Conservation (phyloP, 2,329 filamentous ascomycete species). For the Neonectria punicea region DNA sequence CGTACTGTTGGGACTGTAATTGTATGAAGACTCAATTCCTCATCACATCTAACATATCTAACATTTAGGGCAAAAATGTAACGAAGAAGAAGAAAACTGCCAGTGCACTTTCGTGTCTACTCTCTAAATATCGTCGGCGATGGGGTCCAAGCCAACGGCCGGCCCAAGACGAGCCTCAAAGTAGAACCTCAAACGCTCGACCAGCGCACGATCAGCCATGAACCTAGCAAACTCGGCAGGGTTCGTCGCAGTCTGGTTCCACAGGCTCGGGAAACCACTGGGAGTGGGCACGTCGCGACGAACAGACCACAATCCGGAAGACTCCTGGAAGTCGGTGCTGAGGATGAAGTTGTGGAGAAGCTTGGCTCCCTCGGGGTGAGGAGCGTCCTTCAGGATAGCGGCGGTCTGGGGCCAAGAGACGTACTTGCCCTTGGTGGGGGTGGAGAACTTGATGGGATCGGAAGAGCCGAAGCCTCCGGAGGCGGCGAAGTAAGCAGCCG, state of each 20-base stretch:
- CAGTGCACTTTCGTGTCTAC: not conserved
- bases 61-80: not conserved
- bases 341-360: conserved; percentile 60
- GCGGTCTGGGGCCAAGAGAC: conserved; percentile 60
- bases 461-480: conserved; percentile 30
- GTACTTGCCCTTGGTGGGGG: conserved; percentile 53
- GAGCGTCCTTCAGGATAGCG: conserved; percentile 60
- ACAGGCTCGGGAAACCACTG: conserved; percentile 36
- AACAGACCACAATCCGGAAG: conserved; percentile 46
- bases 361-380: conserved; percentile 62
- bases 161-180: conserved; percentile 56
- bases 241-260: conserved; percentile 45
- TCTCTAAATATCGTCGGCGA: conserved; percentile 41
- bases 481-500: conserved; percentile 50
- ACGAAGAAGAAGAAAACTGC: not conserved
- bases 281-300: conserved; percentile 48
- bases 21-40: no score
- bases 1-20: no score
- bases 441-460: conserved; percentile 36
- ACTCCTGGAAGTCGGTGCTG: conserved; percentile 52
- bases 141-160: conserved; percentile 54
- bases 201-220: conserved; percentile 53
- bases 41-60: not conserved
- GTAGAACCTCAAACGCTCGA: conserved; percentile 55
- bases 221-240: conserved; percentile 51